Conservation (phyloP, 116 monocot species). For the Iris pallida region DNA sequence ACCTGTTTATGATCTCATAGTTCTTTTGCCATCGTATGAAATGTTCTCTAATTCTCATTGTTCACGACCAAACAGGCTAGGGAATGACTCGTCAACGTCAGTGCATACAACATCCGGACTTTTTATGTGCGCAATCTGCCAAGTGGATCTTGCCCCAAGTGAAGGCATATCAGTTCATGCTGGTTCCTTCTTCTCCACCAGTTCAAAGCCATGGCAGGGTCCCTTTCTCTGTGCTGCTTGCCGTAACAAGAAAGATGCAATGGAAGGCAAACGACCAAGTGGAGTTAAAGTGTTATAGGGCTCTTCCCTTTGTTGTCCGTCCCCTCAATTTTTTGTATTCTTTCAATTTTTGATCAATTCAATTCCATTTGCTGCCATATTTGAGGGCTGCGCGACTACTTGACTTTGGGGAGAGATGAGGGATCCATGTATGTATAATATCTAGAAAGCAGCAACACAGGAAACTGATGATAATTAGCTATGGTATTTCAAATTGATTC, state of each 20-base stretch:
- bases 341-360: background rate
- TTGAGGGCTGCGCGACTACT: conserved; percentile 3
- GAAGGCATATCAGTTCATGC: conserved; percentile 97
- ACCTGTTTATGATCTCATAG: too few species aligned
- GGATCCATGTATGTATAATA: conserved; percentile 8
- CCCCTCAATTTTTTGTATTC: background rate
- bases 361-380: background rate
- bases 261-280: conserved; percentile 91
- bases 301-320: background rate
- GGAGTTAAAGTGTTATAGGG: conserved; percentile 50
- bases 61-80: conserved; percentile 38
- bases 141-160: conserved; percentile 69
- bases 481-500: conserved; percentile 5
- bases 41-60: too few species aligned
- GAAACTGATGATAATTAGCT: background rate
- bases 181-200: conserved; percentile 82
- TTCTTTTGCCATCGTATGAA: too few species aligned
- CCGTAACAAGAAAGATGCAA: conserved; percentile 89
- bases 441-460: background rate
- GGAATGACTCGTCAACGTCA: conserved; percentile 39
- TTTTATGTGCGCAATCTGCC: conserved; percentile 90
- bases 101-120: conserved; percentile 38
- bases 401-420: conserved; percentile 2
- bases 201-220: conserved; percentile 91
- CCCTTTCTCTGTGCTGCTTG: conserved; percentile 89